Evolutionary conservation across 257 asterid species (phyloP).

Genomic region (Primulina eburnea): DNA sequence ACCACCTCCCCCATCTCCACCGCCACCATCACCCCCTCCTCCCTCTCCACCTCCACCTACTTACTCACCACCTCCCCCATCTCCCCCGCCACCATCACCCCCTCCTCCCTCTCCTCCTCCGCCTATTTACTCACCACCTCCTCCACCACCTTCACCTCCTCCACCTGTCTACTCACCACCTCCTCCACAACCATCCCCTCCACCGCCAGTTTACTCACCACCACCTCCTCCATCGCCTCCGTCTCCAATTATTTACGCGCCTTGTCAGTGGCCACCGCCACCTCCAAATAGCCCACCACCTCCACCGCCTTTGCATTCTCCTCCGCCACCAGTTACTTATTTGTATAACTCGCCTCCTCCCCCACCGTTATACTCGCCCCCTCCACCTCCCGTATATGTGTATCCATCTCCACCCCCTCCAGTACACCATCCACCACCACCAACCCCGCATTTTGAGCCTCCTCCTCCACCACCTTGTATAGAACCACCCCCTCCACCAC

Average conservation of each 20-base stretch:
- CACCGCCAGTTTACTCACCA: slow-evolving; percentile 23
- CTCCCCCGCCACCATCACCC: slow-evolving; percentile 33
- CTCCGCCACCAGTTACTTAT: slow-evolving; percentile 44
- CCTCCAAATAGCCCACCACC: slow-evolving; percentile 25
- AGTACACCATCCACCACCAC: slow-evolving; percentile 47
- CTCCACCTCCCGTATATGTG: slow-evolving; percentile 37
- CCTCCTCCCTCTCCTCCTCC: slow-evolving; percentile 31
- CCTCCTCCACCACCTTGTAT: slow-evolving; percentile 39
- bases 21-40: slow-evolving; percentile 16
- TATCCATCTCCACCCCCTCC: slow-evolving; percentile 50
- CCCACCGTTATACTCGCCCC: slow-evolving; percentile 36
- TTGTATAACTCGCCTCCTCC: slow-evolving; percentile 36
- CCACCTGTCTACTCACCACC: slow-evolving; percentile 43
- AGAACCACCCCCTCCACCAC: slow-evolving; percentile 47
- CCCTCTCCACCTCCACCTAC: slow-evolving; percentile 27
- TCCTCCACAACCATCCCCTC: slow-evolving; percentile 40
- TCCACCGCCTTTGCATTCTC: slow-evolving; percentile 31
- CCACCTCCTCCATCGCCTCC: slow-evolving; percentile 26
- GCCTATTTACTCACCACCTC: slow-evolving; percentile 31
- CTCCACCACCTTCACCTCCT: slow-evolving; percentile 11
- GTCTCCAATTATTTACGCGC: slow-evolving; percentile 3
- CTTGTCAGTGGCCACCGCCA: neutral
- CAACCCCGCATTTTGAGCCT: slow-evolving; percentile 35
- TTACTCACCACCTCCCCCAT: slow-evolving; percentile 30
- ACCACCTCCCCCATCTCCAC: slow-evolving; percentile 25